A percentile compares a stretch with the other conserved stretches of the same genome.
Conservation (phyloP, 495 filamentous ascomycete species). For the Podospora didyma region DNA sequence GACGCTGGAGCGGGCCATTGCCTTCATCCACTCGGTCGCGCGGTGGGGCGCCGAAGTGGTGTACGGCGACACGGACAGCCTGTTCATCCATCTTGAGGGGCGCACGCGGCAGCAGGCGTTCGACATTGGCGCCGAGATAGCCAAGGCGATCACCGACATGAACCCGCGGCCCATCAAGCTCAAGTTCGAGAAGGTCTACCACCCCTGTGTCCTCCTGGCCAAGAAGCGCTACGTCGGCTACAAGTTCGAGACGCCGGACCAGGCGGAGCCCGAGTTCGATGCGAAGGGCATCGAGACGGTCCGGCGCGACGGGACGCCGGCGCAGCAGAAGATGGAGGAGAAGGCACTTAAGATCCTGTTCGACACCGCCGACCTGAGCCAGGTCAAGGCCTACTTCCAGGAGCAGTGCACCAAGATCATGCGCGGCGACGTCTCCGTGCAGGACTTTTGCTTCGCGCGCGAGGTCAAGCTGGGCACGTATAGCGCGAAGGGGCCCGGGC, state of each 20-base stretch:
- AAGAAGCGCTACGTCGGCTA: constrained; percentile 99
- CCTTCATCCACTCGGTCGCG: constrained; percentile 80
- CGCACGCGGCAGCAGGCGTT: constrained; percentile 85
- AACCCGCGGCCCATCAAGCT: constrained; percentile 93
- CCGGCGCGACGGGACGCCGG: constrained; percentile 87
- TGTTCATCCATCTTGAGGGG: constrained; percentile 91
- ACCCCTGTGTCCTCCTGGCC: constrained; percentile 86
- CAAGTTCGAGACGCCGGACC: constrained; percentile 81
- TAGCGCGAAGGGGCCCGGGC: constrained; percentile 66
- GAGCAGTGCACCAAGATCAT: constrained; percentile 90
- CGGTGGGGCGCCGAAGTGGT: constrained; percentile 94
- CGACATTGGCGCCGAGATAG: constrained; percentile 87
- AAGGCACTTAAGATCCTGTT: constrained; percentile 83
- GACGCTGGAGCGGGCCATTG: constrained; percentile 90
- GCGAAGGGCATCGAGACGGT: constrained; percentile 98
- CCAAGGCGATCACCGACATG: constrained; percentile 79
- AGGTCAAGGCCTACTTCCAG: constrained; percentile 91
- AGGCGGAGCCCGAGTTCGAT: constrained; percentile 86
- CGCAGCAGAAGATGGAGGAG: constrained; percentile 96
- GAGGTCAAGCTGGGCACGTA: constrained; percentile 92
- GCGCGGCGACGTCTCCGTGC: constrained; percentile 79
- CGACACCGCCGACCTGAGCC: constrained; percentile 79
- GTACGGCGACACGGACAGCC: constrained; percentile 94
- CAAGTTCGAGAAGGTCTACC: constrained; percentile 98
- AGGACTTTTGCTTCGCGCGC: constrained; percentile 92